phyloP scores from a whole-genome alignment of 148 eudicot genomes.

The Drosera capensis region DNA sequence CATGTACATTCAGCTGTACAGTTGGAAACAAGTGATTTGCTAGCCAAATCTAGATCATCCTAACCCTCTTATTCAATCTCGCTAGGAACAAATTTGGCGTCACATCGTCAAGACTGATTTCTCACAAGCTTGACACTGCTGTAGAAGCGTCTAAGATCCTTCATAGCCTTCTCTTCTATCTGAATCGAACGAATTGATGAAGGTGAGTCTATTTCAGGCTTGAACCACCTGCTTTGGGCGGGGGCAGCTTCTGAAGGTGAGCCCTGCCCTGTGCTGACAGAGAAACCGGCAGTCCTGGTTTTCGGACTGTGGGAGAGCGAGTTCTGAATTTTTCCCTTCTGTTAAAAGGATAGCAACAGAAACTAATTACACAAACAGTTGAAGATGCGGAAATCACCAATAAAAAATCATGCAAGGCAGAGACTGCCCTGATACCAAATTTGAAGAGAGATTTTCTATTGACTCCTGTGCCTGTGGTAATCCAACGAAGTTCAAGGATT shows the following conservation, averaged over 20 bases:
- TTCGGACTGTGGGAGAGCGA: slow-evolving; percentile 63
- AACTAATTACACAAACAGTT: neutral
- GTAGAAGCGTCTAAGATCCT: slow-evolving; percentile 86
- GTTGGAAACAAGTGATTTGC: too few species aligned
- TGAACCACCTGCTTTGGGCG: slow-evolving; percentile 66
- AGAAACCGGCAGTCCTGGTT: slow-evolving; percentile 66
- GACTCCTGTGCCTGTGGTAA: too few species aligned
- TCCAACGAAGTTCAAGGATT: too few species aligned
- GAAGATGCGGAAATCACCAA: neutral
- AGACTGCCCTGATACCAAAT: neutral
- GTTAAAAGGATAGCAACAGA: too few species aligned
- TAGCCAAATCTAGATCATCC: too few species aligned
- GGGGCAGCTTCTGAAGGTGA: slow-evolving; percentile 79
- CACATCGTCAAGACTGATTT: slow-evolving; percentile 26
- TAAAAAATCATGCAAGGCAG: neutral
- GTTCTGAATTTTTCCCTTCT: slow-evolving; percentile 46
- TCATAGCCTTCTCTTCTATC: slow-evolving; percentile 89
- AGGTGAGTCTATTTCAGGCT: slow-evolving; percentile 64
- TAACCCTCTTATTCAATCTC: too few species aligned
- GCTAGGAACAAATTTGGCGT: too few species aligned
- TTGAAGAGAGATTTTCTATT: too few species aligned
- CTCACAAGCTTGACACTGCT: slow-evolving; percentile 70
- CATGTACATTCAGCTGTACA: too few species aligned
- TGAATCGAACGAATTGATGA: slow-evolving; percentile 88
- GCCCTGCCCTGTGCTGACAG: slow-evolving; percentile 46